Conservation (phyloP, 2,329 filamentous ascomycete species). For the Botrytis porri region DNA sequence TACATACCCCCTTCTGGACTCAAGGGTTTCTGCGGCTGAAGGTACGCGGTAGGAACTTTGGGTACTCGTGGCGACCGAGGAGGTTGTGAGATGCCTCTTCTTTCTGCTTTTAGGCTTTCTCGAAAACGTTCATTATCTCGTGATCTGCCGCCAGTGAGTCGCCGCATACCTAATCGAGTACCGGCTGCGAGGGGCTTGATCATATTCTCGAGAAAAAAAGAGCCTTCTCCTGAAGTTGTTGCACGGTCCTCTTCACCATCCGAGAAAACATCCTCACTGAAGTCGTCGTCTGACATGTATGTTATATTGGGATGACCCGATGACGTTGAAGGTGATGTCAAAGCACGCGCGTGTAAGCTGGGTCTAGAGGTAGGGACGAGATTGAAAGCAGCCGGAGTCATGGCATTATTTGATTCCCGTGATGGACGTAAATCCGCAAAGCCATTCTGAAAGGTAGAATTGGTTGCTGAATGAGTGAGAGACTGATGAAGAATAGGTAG, state of each 20-base stretch:
- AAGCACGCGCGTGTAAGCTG: constrained; percentile 72
- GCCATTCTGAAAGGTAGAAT: constrained; percentile 79
- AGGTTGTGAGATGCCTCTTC: constrained; percentile 32
- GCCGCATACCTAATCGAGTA: constrained; percentile 57
- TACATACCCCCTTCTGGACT: constrained; percentile 10
- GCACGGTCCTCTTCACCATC: constrained; percentile 64
- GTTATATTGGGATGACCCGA: constrained; percentile 56
- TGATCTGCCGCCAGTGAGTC: constrained; percentile 56
- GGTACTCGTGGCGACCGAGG: constrained; percentile 38
- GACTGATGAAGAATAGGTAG: constrained; percentile 86
- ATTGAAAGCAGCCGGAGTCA: constrained; percentile 61
- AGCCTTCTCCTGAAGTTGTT: constrained; percentile 36
- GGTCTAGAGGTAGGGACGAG: constrained; percentile 53
- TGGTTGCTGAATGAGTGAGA: constrained; percentile 64
- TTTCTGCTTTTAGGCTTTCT: constrained; percentile 34
- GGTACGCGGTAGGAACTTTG: constrained; percentile 36
- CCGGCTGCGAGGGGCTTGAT: constrained; percentile 57
- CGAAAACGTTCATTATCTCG: constrained; percentile 37
- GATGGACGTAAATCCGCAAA: constrained; percentile 70
- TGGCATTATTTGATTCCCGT: constrained; percentile 60
- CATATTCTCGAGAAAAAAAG: constrained; percentile 59
- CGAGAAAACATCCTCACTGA: constrained; percentile 69
- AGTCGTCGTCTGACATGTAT: constrained; percentile 74
- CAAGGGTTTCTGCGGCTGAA: constrained; percentile 28
- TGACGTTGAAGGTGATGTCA: constrained; percentile 73